Evolutionary conservation across 1,284 basidiomycete genomes (phyloP), one percentile per base, ranked within the genome.

Genomic region (Boletus sp.): DNA sequence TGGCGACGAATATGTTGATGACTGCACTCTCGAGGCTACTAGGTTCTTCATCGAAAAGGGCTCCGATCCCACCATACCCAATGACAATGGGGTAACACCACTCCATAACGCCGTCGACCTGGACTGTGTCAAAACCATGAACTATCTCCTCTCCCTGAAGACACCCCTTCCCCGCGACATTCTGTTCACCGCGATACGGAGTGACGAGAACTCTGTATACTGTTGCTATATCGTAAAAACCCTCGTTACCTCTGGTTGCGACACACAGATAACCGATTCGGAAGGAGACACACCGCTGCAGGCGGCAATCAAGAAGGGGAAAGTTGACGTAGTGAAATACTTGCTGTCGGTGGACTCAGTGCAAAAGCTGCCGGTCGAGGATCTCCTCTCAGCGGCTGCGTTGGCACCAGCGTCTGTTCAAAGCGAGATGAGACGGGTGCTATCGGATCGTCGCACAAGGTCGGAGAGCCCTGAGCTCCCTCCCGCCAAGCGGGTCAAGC

Each of bases 241-340:
- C 10, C 59, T 60, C 11, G 59, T 60, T n/a, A 31, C 33, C 2
- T 28, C 28, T 48, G 57, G 57, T 19, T 57, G 57, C 30, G 37
- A 57, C 17, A 21, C 28, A 28, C 23, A 17, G 30, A 28, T 16
- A 3, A 46, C 13, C 2, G 40, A 55, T 37, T 4, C 43, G 16
- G 28, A 46, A 1, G 58, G 58, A n/a, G 13, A 38, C 19, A 44
- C 40, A 6, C 59, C 48, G 4, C 31, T 61, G 10, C 40, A 38
- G 52, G 48, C 28, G 19, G 58, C 58, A 17, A 46, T 60, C 40
- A 16, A 17, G 13, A n/a, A 31, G n/a, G 38, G 37, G 17, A 19
- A 27, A 4, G 17, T 37, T 1, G 47, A 52, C 3, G 30, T 59
- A 6, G 38, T 59, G 38, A 11, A 59, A 35, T 59, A 51, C 48